Evolutionary conservation across 192 early-diverging fungal species (phyloP).

Genomic region (Gonapodya sp.): DNA sequence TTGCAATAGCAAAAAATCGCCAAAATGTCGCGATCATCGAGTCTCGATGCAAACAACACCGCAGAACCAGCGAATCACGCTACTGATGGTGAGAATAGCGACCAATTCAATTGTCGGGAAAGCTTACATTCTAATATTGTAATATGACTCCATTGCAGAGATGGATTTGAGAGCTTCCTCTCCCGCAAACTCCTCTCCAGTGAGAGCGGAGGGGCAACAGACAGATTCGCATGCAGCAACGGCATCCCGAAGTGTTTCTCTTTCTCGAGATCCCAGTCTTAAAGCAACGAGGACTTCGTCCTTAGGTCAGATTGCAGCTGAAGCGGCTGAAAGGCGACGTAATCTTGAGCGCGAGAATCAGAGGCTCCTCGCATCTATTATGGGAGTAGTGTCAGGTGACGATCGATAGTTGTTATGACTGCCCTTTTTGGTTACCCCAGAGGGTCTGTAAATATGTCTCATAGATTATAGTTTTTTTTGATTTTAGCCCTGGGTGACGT

Average conservation of each 20-base stretch:
- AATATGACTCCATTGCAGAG: too few relatives aligned
- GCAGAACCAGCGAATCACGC: neutral
- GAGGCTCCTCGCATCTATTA: neutral
- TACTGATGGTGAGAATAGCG: too few relatives aligned
- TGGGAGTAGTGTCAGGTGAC: neutral
- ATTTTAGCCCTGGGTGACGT: too few relatives aligned
- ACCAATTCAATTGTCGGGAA: too few relatives aligned
- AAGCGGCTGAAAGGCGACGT: neutral
- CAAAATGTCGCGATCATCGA: neutral
- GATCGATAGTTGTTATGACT: neutral
- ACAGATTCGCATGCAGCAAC: too few relatives aligned
- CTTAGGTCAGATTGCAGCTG: neutral
- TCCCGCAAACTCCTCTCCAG: neutral
- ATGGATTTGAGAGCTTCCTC: neutral
- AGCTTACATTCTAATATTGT: too few relatives aligned
- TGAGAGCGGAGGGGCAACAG: neutral
- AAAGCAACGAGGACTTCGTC: neutral
- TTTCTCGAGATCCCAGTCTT: neutral
- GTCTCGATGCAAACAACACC: neutral
- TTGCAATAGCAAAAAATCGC: neutral
- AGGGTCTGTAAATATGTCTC: neutral
- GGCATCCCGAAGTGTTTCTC: too few relatives aligned
- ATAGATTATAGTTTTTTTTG: too few relatives aligned
- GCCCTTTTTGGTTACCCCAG: too few relatives aligned
- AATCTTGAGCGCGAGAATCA: neutral